These are phyloP conservation scores for Solanum piurae DNA, from an alignment of 257 asterid species.

Conservation along the genomic window DNA sequence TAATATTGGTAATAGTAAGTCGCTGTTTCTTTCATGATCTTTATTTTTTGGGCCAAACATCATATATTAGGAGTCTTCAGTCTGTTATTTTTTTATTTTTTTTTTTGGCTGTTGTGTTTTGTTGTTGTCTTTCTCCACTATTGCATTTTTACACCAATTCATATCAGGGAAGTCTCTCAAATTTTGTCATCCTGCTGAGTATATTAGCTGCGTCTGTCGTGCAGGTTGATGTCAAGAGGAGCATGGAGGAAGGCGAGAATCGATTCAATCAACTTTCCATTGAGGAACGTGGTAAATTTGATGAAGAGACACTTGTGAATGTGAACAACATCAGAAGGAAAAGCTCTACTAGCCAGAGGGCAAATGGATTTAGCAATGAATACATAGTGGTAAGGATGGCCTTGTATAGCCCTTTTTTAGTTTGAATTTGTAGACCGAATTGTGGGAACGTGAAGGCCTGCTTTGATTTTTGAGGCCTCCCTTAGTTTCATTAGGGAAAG, in stretches of 20 bases:
- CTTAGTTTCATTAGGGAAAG: background rate
- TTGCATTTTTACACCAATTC: background rate
- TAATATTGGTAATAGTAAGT: background rate
- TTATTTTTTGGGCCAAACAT: background rate
- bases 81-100: background rate
- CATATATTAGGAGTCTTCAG: background rate
- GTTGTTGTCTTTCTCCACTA: background rate
- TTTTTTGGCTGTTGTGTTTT: background rate
- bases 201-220: background rate
- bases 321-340: constrained; percentile 74
- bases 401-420: background rate
- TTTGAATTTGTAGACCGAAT: background rate
- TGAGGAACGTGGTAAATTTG: constrained; percentile 97
- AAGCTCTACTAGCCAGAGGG: constrained; percentile 39
- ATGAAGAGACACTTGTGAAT: constrained; percentile 92
- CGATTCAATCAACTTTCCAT: constrained; percentile 74
- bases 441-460: background rate
- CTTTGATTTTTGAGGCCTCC: background rate
- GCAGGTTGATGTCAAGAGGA: constrained; percentile 68
- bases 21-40: background rate
- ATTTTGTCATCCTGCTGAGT: background rate
- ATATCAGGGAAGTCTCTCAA: background rate
- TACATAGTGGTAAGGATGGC: constrained; percentile 74
- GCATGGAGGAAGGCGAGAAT: constrained; percentile 74
- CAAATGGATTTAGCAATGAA: constrained; percentile 75